Percentiles rank a stretch among this genome's conserved stretches.
Evolutionary conservation across 2,329 filamentous ascomycete species (phyloP).

Genomic region (Trichoderma atroviride): DNA sequence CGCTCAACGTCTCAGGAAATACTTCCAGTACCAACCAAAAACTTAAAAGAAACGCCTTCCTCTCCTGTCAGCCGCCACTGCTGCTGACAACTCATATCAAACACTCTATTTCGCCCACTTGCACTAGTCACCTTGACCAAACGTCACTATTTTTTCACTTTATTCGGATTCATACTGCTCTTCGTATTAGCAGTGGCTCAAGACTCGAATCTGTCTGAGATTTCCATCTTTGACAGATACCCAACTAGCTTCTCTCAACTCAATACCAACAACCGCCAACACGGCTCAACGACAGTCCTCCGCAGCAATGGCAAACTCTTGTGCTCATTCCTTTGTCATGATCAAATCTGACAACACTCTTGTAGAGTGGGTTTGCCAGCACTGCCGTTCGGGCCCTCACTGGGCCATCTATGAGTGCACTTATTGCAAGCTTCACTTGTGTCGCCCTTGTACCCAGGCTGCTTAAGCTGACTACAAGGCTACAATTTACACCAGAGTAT

Average conservation of each 20-base stretch:
- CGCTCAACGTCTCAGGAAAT: background rate
- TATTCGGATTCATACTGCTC: background rate
- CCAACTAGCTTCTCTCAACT: background rate
- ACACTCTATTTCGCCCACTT: background rate
- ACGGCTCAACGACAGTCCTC: constrained; percentile 3
- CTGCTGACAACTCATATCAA: constrained; percentile 7
- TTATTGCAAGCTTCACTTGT: constrained; percentile 69
- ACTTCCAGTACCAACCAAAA: background rate
- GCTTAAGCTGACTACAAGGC: constrained; percentile 29
- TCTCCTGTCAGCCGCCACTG: constrained; percentile 22
- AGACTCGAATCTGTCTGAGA: background rate
- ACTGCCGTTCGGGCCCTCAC: constrained; percentile 66
- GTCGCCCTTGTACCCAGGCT: constrained; percentile 57
- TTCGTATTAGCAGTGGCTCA: background rate
- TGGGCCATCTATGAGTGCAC: constrained; percentile 71
- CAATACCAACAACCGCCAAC: background rate
- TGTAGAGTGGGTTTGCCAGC: constrained; percentile 66
- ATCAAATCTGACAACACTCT: constrained; percentile 68
- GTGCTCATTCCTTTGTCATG: constrained; percentile 64
- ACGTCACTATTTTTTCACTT: background rate
- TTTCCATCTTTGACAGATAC: background rate
- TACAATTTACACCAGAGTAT: background rate
- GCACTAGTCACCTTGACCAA: background rate
- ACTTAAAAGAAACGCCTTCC: constrained; percentile 14
- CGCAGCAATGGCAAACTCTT: constrained; percentile 54